These are phyloP conservation scores for Hydnomerulius pinastri DNA, from an alignment of 768 basidiomycete species.

Conservation along the genomic window DNA sequence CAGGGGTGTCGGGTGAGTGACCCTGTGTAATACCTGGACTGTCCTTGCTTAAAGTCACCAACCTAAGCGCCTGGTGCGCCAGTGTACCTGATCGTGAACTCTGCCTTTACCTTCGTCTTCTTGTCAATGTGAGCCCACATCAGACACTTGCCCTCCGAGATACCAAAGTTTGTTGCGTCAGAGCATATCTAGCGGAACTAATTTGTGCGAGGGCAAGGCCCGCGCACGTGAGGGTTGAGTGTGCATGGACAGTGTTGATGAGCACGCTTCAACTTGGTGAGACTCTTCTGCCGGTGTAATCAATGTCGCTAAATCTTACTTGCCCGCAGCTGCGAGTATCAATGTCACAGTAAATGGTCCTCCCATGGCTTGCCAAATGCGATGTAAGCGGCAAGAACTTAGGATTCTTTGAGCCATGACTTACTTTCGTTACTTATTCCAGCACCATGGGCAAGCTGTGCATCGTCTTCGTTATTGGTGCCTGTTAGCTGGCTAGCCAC, in stretches of 20 bases:
- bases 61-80: slow-evolving; percentile 48
- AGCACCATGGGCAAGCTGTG: slow-evolving; percentile 47
- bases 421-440: slow-evolving; percentile 3
- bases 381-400: slow-evolving; percentile 32
- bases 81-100: slow-evolving; percentile 50
- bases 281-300: slow-evolving; percentile 10
- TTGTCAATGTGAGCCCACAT: slow-evolving; percentile 31
- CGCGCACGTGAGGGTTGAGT: slow-evolving; percentile 53
- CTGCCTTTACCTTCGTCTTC: slow-evolving; percentile 36
- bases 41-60: neutral
- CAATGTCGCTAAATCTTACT: neutral
- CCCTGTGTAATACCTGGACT: neutral
- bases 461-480: slow-evolving; percentile 48
- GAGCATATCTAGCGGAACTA: slow-evolving; percentile 37
- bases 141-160: neutral
- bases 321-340: slow-evolving; percentile 47
- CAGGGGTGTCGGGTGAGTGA: slow-evolving; percentile 39
- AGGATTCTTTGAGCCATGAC: neutral
- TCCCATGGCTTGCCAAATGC: slow-evolving; percentile 34
- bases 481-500: slow-evolving; percentile 51
- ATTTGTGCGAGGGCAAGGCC: slow-evolving; percentile 38
- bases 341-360: slow-evolving; percentile 47
- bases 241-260: slow-evolving; percentile 53
- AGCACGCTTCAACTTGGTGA: slow-evolving; percentile 53
- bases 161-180: neutral